phyloP scores from a whole-genome alignment of 169 alveolate species.

The Plasmodium inui region DNA sequence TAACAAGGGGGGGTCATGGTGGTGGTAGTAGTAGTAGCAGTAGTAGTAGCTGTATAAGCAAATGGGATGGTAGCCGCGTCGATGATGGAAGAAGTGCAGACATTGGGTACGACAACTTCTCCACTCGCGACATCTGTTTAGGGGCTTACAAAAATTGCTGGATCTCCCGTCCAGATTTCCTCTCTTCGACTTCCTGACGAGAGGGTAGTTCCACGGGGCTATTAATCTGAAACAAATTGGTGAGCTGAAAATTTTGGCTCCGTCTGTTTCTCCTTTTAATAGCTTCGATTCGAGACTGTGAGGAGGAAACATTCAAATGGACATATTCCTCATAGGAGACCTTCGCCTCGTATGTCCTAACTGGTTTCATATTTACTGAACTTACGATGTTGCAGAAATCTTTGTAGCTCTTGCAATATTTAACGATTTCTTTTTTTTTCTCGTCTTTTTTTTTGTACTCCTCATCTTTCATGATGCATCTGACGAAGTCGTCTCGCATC shows the following conservation, averaged over 20 bases:
- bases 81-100: not conserved
- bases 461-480: constrained; percentile 47
- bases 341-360: constrained; percentile 61
- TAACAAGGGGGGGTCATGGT: not conserved
- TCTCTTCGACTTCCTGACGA: not conserved
- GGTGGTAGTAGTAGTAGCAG: too few species aligned
- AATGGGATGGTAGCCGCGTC: not conserved
- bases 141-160: constrained; percentile 18
- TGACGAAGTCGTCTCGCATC: constrained; percentile 48
- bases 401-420: constrained; percentile 67
- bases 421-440: constrained; percentile 70
- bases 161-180: not conserved
- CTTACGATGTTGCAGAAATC: constrained; percentile 67
- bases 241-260: not conserved
- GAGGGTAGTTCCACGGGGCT: not conserved
- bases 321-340: constrained; percentile 64
- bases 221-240: not conserved
- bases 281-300: not conserved
- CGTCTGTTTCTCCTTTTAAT: constrained; percentile 14
- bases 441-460: constrained; percentile 68
- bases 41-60: not conserved
- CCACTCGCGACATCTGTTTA: not conserved
- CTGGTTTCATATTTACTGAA: constrained; percentile 64
- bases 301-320: not conserved
- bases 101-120: not conserved